Conservation (phyloP, 2,329 filamentous ascomycete species). For the Aspergillus pseudotamarii region DNA sequence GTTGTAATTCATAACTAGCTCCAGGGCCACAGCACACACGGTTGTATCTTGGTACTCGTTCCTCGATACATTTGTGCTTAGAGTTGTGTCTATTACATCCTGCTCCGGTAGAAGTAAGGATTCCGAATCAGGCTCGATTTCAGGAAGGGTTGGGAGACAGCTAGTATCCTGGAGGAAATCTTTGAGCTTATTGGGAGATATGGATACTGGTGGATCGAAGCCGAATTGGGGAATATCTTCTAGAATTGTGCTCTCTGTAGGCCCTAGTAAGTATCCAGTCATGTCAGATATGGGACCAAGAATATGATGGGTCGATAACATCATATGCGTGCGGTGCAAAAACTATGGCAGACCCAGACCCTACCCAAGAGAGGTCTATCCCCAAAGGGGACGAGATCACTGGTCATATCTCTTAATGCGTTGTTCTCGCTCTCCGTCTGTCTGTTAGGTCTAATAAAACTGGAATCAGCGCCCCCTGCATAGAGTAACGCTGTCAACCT, state of each 20-base stretch:
- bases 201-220: neutral
- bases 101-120: neutral
- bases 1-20: neutral
- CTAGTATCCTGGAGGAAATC: neutral
- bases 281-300: neutral
- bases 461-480: neutral
- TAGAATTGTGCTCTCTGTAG: neutral
- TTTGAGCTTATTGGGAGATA: neutral
- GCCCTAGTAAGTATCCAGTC: neutral
- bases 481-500: conserved; percentile 3
- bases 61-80: neutral
- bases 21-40: conserved; percentile 5
- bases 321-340: neutral
- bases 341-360: neutral
- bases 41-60: conserved; percentile 7
- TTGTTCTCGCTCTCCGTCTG: neutral
- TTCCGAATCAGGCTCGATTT: neutral
- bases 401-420: neutral
- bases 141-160: neutral
- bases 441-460: neutral
- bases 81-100: neutral
- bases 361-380: neutral
- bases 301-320: neutral
- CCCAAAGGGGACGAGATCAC: neutral
- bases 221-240: neutral